Base-by-base conservation (phyloP, 2,329 filamentous ascomycete genomes). In the Westerdykella sp. region DNA sequence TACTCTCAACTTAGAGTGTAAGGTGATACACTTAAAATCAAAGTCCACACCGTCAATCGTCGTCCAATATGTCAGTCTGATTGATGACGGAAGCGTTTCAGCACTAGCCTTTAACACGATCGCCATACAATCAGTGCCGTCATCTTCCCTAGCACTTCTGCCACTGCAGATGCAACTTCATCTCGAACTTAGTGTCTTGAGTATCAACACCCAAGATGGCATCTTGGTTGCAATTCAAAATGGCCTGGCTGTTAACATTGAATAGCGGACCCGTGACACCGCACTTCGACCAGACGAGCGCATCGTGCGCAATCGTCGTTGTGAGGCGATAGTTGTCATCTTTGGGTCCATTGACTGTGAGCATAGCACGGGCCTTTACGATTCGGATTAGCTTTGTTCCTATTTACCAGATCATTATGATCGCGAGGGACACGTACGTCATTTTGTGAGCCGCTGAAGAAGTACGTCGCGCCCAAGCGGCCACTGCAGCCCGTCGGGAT, bases 171-270 rank as follows among this genome's bases (percentile, higher is more conserved):
- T 49, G 43, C 39, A 50, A 36, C 31, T 41, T 23, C 49, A 53
- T 51, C 41, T 46, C 34, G 37, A 55, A 53, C 38, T 53, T 55
- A 1, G 51, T 51, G 30, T 53, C 51, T 39, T 53, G 47, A 9
- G 42, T 49, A 48, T 54, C 49, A 35, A 54, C 47, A 23, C 45
- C 44, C 28, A 52, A 40, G 23, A 45, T 23, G 9, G 43, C 38
- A 25, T 47, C 40, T 21, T 51, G 37, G 7, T 31, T 48, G 40
- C 51, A 53, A 12, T 39, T 48, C 15, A 50, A 38, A 25, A 47
- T 40, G 15, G 46, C 44, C 36, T 53, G 47, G 15, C 42, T 39
- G 32, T 53, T 51, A 28, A 50, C 40, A 42, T 51, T 47, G 42
- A 55, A 49, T 10, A 50, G 38, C 7, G 49, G 45, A 15, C 49